Evolutionary conservation across 179 eudicot species (phyloP).

Genomic region (Amaranthus tricolor): DNA sequence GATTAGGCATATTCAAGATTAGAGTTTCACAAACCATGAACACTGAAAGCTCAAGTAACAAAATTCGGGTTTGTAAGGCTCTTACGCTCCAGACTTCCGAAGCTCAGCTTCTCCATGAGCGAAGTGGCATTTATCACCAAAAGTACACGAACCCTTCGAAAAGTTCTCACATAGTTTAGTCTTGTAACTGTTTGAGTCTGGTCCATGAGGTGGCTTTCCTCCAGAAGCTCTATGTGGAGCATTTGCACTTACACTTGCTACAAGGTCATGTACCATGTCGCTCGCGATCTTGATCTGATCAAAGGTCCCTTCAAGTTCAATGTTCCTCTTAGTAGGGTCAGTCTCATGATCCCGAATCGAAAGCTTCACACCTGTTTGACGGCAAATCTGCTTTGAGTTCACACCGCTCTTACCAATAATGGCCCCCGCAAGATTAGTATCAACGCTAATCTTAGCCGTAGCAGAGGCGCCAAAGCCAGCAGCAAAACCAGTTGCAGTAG

Average conservation of each 20-base stretch:
- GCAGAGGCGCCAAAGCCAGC: slow-evolving; percentile 52
- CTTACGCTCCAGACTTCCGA: slow-evolving; percentile 36
- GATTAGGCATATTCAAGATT: slow-evolving; percentile 13
- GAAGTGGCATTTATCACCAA: slow-evolving; percentile 61
- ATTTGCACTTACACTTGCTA: slow-evolving; percentile 37
- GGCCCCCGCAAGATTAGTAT: slow-evolving; percentile 48
- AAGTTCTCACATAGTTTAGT: slow-evolving; percentile 60
- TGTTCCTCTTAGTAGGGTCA: slow-evolving; percentile 43
- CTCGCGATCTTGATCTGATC: slow-evolving; percentile 64
- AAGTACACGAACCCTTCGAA: slow-evolving; percentile 53
- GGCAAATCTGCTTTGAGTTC: slow-evolving; percentile 56
- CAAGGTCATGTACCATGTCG: slow-evolving; percentile 52
- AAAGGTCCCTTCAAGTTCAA: slow-evolving; percentile 57
- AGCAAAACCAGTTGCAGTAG: slow-evolving; percentile 29
- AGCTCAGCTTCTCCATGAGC: slow-evolving; percentile 56
- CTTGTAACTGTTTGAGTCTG: slow-evolving; percentile 37
- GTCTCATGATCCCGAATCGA: slow-evolving; percentile 57
- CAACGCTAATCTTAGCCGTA: slow-evolving; percentile 52
- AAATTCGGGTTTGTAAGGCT: slow-evolving; percentile 12
- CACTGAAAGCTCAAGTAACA: background rate
- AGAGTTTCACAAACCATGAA: slow-evolving; percentile 20
- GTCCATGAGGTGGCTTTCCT: slow-evolving; percentile 27
- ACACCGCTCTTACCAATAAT: slow-evolving; percentile 60
- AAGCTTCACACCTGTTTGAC: slow-evolving; percentile 53
- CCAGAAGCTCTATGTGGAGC: slow-evolving; percentile 30